A percentile compares a stretch with the other conserved stretches of the same genome.
phyloP scores from a whole-genome alignment of 2,329 filamentous ascomycete species.

The Anisogramma anomala region DNA sequence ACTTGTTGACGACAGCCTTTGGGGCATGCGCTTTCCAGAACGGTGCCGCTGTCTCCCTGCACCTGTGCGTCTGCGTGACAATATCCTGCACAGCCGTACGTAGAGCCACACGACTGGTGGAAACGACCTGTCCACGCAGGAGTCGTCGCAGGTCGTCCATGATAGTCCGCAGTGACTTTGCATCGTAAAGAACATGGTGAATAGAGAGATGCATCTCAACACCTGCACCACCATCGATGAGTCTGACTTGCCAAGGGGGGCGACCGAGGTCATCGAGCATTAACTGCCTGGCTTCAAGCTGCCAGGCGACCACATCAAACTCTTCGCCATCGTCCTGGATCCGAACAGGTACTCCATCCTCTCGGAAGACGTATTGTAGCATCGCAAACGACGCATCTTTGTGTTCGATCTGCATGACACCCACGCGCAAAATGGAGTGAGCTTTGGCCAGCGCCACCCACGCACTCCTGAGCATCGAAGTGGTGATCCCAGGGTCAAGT shows the following conservation, averaged over 20 bases:
- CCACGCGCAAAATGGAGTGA: conserved; percentile 66
- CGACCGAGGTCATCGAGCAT: conserved; percentile 35
- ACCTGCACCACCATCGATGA: conserved; percentile 26
- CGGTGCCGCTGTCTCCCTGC: conserved; percentile 23
- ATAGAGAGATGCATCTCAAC: conserved; percentile 37
- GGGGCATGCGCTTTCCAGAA: conserved; percentile 55
- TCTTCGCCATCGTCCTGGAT: conserved; percentile 7
- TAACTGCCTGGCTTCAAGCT: conserved; percentile 19
- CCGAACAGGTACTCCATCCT: conserved; percentile 15
- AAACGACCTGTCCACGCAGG: conserved; percentile 23
- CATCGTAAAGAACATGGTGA: conserved; percentile 82
- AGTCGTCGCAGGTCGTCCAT: conserved; percentile 44
- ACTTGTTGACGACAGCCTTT: conserved; percentile 50
- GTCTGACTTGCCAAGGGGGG: conserved; percentile 52
- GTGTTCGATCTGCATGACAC: conserved; percentile 55
- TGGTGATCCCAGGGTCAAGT: conserved; percentile 30
- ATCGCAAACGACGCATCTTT: conserved; percentile 57
- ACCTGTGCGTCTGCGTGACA: conserved; percentile 24
- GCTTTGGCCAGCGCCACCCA: conserved; percentile 44
- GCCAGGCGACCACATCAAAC: conserved; percentile 29
- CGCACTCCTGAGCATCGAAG: conserved; percentile 36
- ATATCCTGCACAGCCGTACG: conserved; percentile 28
- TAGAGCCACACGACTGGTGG: conserved; percentile 16
- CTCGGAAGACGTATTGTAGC: conserved; percentile 42
- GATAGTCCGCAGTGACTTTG: conserved; percentile 56